phyloP scores from a whole-genome alignment of 257 asterid species.

The Fraxinus pennsylvanica region DNA sequence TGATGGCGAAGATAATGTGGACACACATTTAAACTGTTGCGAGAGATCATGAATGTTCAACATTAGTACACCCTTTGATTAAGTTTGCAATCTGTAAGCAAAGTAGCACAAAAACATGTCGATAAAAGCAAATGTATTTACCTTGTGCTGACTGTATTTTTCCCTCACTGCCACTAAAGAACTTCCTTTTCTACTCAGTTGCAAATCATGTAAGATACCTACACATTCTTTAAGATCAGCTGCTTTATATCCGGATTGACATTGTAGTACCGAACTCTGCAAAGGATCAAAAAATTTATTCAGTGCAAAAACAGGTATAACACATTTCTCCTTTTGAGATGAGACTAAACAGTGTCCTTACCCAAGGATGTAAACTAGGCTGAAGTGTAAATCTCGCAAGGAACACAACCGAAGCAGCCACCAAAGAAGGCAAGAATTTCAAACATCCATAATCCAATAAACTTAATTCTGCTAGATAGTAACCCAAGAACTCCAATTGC shows the following conservation, averaged over 20 bases:
- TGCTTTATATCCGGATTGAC: slow-evolving; percentile 43
- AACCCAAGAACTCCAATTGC: slow-evolving; percentile 78
- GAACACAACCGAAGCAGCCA: slow-evolving; percentile 78
- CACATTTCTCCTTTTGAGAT: background rate
- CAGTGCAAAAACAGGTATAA: background rate
- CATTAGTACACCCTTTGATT: background rate
- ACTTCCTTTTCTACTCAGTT: slow-evolving; percentile 50
- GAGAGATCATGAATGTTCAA: background rate
- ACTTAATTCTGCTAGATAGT: slow-evolving; percentile 78
- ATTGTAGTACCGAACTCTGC: slow-evolving; percentile 39
- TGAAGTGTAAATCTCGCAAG: slow-evolving; percentile 67
- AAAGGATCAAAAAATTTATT: background rate
- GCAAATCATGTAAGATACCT: slow-evolving; percentile 47
- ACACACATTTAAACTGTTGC: slow-evolving; percentile 76
- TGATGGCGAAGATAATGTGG: slow-evolving; percentile 36
- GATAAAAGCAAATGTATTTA: slow-evolving; percentile 15
- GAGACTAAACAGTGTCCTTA: slow-evolving; percentile 20
- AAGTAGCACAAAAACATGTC: background rate
- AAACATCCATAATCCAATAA: slow-evolving; percentile 70
- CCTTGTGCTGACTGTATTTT: slow-evolving; percentile 79
- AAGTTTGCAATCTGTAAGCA: background rate
- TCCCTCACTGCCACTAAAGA: slow-evolving; percentile 66
- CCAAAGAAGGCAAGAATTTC: slow-evolving; percentile 75
- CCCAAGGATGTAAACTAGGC: slow-evolving; percentile 77
- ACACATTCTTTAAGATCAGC: slow-evolving; percentile 50